A percentile compares a stretch with the other conserved stretches of the same genome.
These are phyloP conservation scores for Barnettozyma botsteinii DNA, from an alignment of 805 yeast species.

Conservation along the genomic window DNA sequence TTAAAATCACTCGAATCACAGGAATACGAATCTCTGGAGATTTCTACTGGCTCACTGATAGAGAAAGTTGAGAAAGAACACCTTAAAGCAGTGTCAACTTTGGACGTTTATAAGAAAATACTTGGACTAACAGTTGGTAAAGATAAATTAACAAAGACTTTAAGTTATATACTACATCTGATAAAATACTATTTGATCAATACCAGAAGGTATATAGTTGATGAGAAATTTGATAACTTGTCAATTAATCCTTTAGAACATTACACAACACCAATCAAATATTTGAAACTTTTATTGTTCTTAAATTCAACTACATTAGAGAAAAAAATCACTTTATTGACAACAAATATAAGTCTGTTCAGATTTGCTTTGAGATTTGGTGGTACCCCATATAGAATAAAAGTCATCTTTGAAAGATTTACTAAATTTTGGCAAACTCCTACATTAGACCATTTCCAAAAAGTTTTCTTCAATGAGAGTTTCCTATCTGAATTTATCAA, in stretches of 20 bases:
- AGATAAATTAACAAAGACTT: conserved; percentile 62
- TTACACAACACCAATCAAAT: conserved; percentile 22
- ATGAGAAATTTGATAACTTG: conserved; percentile 25
- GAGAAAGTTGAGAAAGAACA: not conserved
- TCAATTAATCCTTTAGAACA: conserved; percentile 25
- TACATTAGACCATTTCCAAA: conserved; percentile 18
- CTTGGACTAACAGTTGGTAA: conserved; percentile 58
- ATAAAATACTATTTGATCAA: conserved; percentile 42
- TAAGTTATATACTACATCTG: conserved; percentile 53
- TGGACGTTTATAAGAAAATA: conserved; percentile 46
- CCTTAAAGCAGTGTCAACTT: conserved; percentile 6
- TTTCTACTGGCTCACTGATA: not conserved
- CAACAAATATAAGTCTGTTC: conserved; percentile 45
- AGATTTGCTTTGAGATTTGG: conserved; percentile 70
- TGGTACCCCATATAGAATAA: conserved; percentile 54
- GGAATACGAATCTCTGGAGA: not conserved
- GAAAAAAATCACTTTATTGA: conserved; percentile 37
- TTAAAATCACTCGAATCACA: not conserved
- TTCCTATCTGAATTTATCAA: conserved; percentile 48
- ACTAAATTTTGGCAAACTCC: conserved; percentile 17
- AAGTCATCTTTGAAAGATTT: conserved; percentile 33
- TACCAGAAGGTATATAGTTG: conserved; percentile 28
- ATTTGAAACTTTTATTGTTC: conserved; percentile 20
- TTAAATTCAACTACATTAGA: conserved; percentile 28
- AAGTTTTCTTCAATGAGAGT: conserved; percentile 36